Base-by-base conservation (phyloP, 1,284 basidiomycete genomes). In the Sanghuangporus baumii region DNA sequence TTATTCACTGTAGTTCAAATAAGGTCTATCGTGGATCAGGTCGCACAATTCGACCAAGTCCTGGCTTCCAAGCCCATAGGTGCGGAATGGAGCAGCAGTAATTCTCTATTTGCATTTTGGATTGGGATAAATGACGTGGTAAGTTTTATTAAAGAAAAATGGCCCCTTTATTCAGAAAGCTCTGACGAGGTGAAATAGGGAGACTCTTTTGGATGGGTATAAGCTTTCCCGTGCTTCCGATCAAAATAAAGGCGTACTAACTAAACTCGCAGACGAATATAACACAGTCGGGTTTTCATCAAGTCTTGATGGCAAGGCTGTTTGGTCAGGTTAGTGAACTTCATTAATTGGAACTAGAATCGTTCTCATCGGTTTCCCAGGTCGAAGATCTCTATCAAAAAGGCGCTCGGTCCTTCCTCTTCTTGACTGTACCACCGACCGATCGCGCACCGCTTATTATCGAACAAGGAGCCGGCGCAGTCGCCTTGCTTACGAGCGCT, bases 71-170 rank as follows among this genome's bases (percentile, higher is more conserved):
- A 80, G 64, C 85, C 84, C 1, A 64, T 67, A 8, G 80, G 77
- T 16, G 84, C 82, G 0, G 66, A 74, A 43, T 88, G 85, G 85
- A 69, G 75, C 48, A 79, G 81, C 66, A 74, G 77, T 1, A 80
- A 86, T 68, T 79, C 83, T 36, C 73, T 87, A 1, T 87, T 87
- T 69, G 80, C 81, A 2, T 69, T 86, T 59, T 88, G 84, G 82
- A 85, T 88, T 66, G 86, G 85, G 5, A 87, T 87, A 62, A 86
- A 86, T 62, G 85, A 85, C 66, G 78, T 86, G 52, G 83, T 85
- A 71, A 58, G 78, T 73, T 48, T 46, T 64, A 47, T 46, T 37
- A 64, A n/a, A 11, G 31, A 26, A 16, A 18, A 18, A 3, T 20
- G 18, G 14, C n/a, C 37, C 23, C 31, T 6, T 46, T 43, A 14